These are phyloP conservation scores for Gonapodya prolifera DNA, from an alignment of 192 early-diverging fungal species.

Conservation along the genomic window DNA sequence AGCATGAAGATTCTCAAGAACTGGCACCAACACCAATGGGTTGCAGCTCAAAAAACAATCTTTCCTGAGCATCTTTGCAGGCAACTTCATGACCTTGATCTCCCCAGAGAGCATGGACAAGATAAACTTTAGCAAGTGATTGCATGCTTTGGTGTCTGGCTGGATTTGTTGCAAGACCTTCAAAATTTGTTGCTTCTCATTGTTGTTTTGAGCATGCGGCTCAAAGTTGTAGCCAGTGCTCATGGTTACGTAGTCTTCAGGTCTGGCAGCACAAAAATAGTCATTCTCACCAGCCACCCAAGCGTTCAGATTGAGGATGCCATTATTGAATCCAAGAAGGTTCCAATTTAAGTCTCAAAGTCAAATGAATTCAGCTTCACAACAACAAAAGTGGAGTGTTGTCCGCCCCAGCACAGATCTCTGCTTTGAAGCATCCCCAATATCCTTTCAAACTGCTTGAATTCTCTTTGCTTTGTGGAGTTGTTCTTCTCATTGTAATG, in stretches of 20 bases:
- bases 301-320: not conserved
- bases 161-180: not conserved
- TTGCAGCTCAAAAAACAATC: too few relatives aligned
- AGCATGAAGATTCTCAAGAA: too few relatives aligned
- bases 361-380: not conserved
- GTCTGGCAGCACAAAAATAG: not conserved
- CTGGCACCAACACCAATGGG: too few relatives aligned
- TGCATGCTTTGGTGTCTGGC: not conserved
- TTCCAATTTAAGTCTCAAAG: not conserved
- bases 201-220: not conserved
- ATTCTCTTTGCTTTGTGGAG: not conserved
- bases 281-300: not conserved
- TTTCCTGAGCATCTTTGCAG: too few relatives aligned
- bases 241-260: not conserved
- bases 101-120: not conserved
- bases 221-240: not conserved
- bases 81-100: not conserved
- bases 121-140: not conserved
- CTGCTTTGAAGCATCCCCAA: too few relatives aligned
- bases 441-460: not conserved
- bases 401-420: not conserved
- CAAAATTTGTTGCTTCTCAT: not conserved
- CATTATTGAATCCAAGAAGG: not conserved
- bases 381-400: not conserved
- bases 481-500: not conserved